Percentiles rank a stretch among this genome's conserved stretches.
These are phyloP conservation scores for Aspergillus indologenus DNA, from an alignment of 495 filamentous ascomycete species.

Conservation along the genomic window DNA sequence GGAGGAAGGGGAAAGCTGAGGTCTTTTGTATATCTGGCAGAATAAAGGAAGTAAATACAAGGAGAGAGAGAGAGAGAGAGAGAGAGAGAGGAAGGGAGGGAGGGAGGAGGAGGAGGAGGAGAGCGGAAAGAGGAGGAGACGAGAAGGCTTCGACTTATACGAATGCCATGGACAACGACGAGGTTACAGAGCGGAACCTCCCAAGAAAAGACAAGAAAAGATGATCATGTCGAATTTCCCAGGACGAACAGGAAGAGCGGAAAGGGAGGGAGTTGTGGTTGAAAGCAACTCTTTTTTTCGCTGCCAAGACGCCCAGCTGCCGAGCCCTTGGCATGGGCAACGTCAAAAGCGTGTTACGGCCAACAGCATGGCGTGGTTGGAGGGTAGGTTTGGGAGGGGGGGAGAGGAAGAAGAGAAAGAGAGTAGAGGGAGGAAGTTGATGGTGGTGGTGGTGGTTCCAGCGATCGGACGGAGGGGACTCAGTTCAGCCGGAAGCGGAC, in stretches of 20 bases:
- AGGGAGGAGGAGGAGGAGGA: conserved; percentile 12
- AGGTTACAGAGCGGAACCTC: conserved; percentile 31
- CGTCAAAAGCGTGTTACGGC: conserved; percentile 9
- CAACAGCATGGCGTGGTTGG: not conserved
- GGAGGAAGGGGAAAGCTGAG: not conserved
- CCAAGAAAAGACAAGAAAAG: conserved; percentile 27
- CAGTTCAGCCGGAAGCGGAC: not conserved
- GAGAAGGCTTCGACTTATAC: conserved; percentile 30
- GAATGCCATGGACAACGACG: conserved; percentile 19
- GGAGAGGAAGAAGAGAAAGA: not conserved
- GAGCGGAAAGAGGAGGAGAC: conserved; percentile 15
- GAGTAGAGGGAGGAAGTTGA: not conserved
- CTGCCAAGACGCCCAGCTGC: conserved; percentile 47
- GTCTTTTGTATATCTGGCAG: not conserved
- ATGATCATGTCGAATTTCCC: conserved; percentile 14
- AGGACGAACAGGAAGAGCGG: conserved; percentile 22
- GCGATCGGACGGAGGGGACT: too few relatives aligned
- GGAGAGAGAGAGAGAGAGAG: conserved; percentile 4
- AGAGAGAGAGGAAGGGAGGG: conserved; percentile 10
- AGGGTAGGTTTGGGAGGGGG: not conserved
- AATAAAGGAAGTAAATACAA: conserved; percentile 12
- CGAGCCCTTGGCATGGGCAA: conserved; percentile 41
- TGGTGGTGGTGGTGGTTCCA: not conserved
- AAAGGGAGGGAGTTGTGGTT: conserved; percentile 20
- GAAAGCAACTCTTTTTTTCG: conserved; percentile 20